Base-by-base conservation (phyloP, 345 rosid species). In the Syzygium jambos region DNA sequence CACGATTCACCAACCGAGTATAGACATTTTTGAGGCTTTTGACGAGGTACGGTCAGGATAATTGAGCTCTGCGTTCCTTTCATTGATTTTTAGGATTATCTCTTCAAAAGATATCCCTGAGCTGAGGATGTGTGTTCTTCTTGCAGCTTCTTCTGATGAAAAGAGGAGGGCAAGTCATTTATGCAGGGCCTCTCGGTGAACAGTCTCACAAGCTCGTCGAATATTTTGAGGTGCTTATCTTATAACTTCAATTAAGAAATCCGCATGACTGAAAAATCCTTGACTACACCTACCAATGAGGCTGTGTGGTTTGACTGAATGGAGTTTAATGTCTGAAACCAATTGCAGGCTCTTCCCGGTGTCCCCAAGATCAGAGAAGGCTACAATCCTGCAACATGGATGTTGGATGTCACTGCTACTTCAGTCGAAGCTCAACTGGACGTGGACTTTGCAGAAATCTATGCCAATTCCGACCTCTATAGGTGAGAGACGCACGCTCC, bases 301-400 rank as follows among this genome's bases (percentile, higher is more conserved):
- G 46, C 46, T 34, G 17, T 68, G 30, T 46, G 30, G 27, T 49
- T 41, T 27, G 19, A 86, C 25, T 54, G 51, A 46, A 61, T 41
- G 11, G 17, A 22, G 43, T 43, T 85, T 52, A 34, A 52, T 53
- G 43, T 11, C 86, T 19, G 43, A 84, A 84, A 84, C 43, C 63
- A 30, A n/a, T 41, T 85, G 59, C 57, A 93, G 95, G 93, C 87
- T 78, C 77, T 89, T 53, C 90, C 92, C 22, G 93, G 93, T 30
- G 92, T 92, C 14, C 86, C 86, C 29, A 90, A 89, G 88, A 91
- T 91, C 83, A 87, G 61, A 30, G 93, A 92, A 29, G 93, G 93
- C 41, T 87, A 92, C 82, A 93, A 93, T 85, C 95, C 93, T 49
- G 93, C 93, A 30, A 93, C 93, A 23, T 92, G 93, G 95, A 93